Evolutionary conservation across 768 basidiomycete genomes (phyloP).

Genomic region (Nidularia sp.): DNA sequence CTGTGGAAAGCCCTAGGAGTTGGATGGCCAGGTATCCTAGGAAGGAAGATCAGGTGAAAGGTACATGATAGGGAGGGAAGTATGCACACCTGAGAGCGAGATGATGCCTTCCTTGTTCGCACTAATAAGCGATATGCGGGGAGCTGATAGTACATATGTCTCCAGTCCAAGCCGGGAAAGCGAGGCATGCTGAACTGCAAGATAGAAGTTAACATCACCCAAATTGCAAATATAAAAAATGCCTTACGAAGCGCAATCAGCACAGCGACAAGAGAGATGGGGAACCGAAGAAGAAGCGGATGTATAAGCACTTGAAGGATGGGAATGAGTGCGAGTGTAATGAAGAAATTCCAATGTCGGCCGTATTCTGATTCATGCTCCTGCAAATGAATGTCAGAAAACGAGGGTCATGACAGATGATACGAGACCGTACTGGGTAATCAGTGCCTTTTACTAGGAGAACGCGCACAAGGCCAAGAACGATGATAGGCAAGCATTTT

Average conservation of each 20-base stretch:
- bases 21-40: conserved; percentile 89
- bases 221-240: background rate
- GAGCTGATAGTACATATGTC: conserved; percentile 59
- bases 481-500: conserved; percentile 64
- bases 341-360: conserved; percentile 98
- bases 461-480: conserved; percentile 74
- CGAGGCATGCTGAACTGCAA: conserved; percentile 65
- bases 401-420: background rate
- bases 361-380: conserved; percentile 98
- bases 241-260: conserved; percentile 53
- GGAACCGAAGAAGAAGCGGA: conserved; percentile 53
- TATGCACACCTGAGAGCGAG: conserved; percentile 59
- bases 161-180: conserved; percentile 57
- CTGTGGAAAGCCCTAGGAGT: conserved; percentile 77
- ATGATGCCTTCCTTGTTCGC: conserved; percentile 92
- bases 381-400: conserved; percentile 21
- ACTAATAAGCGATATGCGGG: conserved; percentile 60
- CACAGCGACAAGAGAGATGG: conserved; percentile 61
- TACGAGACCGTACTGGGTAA: conserved; percentile 68
- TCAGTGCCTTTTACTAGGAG: conserved; percentile 87
- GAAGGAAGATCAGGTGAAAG: background rate
- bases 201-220: background rate
- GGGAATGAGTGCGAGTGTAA: conserved; percentile 83
- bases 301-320: conserved; percentile 66
- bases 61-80: background rate